These are phyloP conservation scores for Kurtzmaniella fragi DNA, from an alignment of 805 yeast genomes.

Conservation along the genomic window DNA sequence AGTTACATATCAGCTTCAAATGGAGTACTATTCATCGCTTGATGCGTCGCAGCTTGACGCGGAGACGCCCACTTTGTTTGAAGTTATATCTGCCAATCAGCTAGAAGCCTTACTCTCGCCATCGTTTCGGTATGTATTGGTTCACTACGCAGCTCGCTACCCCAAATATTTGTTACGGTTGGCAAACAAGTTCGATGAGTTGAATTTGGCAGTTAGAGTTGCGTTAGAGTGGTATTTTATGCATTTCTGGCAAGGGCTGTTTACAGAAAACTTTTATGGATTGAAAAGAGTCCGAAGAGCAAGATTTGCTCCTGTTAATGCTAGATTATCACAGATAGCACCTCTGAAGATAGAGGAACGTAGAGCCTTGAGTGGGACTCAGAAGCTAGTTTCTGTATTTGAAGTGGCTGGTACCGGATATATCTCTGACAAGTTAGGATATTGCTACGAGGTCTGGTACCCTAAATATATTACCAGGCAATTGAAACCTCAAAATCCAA, in stretches of 20 bases:
- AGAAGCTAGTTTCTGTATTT: conserved; percentile 49
- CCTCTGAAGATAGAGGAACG: conserved; percentile 45
- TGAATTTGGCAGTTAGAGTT: conserved; percentile 57
- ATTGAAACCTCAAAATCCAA: conserved; percentile 17
- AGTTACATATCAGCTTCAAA: conserved; percentile 14
- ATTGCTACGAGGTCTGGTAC: conserved; percentile 54
- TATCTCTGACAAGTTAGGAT: conserved; percentile 61
- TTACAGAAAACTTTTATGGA: conserved; percentile 91
- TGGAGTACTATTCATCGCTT: conserved; percentile 78
- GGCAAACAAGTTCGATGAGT: conserved; percentile 72
- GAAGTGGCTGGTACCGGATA: conserved; percentile 67
- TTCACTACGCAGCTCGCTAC: conserved; percentile 72
- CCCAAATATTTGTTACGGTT: conserved; percentile 64
- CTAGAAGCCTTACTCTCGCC: conserved; percentile 75
- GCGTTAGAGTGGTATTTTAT: conserved; percentile 68
- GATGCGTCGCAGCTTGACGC: conserved; percentile 74
- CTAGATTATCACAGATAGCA: conserved; percentile 30
- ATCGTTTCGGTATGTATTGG: conserved; percentile 71
- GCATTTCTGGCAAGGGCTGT: conserved; percentile 72
- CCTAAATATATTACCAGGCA: conserved; percentile 55
- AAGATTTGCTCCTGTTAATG: conserved; percentile 24
- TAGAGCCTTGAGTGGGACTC: conserved; percentile 48
- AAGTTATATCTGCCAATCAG: conserved; percentile 77
- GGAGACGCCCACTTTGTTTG: conserved; percentile 82
- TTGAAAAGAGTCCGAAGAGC: conserved; percentile 55